Evolutionary conservation across 768 basidiomycete species (phyloP), one percentile per base, ranked within the genome.

Genomic region (Artomyces pyxidatus): DNA sequence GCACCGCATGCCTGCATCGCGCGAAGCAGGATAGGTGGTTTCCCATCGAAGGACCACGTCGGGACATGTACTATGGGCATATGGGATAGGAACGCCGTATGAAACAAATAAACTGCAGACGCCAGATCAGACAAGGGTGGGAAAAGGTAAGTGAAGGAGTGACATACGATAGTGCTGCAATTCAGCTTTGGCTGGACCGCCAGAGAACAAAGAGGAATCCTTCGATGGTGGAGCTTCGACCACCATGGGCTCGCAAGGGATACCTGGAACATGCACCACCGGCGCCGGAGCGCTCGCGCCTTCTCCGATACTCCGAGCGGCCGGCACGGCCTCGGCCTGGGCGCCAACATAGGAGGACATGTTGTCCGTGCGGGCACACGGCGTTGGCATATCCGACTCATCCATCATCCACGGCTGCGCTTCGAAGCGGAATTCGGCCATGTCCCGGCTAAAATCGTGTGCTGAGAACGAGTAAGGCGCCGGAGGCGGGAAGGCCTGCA

Each of bases 1-100:
- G 73, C 81, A 56, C 74, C 81, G 59, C 71, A 78, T 28, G 72
- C 76, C 59, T 73, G 72, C 77, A 74, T 77, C 23, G 69, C 68
- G 26, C 65, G 72, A 42, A 75, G 57, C 45, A 76, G 71, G 58
- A 74, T 65, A 19, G 65, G 66, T 37, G 71, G 72, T 51, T 75
- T 77, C 45, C 61, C 68, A 28, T 70, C 73, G 57, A 63, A 57
- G 21, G 60, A 69, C 72, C 73, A 78, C 28, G 72, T 80, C 41
- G 71, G 61, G 17, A 61, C 63, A 59, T 72, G 81, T n/a, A 79
- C 68, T 52, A 75, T 68, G 42, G 74, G 75, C 49, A 77, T 66
- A 58, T 82, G 76, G 27, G 61, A 58, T 45, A 62, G 68, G 59
- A 75, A 74, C 46, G 67, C 66, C 40, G 73, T 65, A 65, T 78